These are phyloP conservation scores for Ophiocordyceps camponoti-saundersi DNA, from an alignment of 2,329 filamentous ascomycete species.

Conservation along the genomic window DNA sequence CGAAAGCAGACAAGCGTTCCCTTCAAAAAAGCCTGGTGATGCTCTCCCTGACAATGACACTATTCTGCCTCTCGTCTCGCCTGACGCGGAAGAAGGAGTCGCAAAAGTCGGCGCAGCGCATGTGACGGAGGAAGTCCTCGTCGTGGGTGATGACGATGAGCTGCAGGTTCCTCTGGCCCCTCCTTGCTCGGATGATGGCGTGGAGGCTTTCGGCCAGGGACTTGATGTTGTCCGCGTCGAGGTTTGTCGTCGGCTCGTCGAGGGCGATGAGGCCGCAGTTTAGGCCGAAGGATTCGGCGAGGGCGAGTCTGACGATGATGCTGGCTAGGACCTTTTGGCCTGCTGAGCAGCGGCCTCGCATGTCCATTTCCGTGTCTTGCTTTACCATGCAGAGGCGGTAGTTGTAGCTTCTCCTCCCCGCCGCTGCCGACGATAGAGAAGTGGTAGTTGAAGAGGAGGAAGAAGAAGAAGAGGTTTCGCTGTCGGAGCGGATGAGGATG, in stretches of 20 bases:
- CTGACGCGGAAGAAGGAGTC: slow-evolving; percentile 83
- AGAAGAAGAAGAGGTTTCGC: slow-evolving; percentile 39
- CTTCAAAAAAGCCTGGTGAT: slow-evolving; percentile 33
- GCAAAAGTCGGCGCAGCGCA: slow-evolving; percentile 86
- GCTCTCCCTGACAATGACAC: slow-evolving; percentile 58
- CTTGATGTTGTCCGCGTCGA: slow-evolving; percentile 88
- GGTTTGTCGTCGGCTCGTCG: slow-evolving; percentile 93
- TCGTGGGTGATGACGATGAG: slow-evolving; percentile 98
- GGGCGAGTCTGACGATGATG: slow-evolving; percentile 91
- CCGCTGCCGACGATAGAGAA: slow-evolving; percentile 2
- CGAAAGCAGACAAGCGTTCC: too few relatives aligned
- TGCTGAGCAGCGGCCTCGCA: slow-evolving; percentile 92
- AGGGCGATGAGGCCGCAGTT: slow-evolving; percentile 94
- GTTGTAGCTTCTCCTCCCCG: slow-evolving; percentile 75
- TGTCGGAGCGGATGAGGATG: slow-evolving; percentile 86
- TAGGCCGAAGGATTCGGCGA: slow-evolving; percentile 90
- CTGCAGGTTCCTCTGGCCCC: slow-evolving; percentile 87
- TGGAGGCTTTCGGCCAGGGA: slow-evolving; percentile 73
- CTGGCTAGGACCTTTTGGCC: slow-evolving; percentile 92
- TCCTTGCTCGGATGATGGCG: slow-evolving; percentile 68
- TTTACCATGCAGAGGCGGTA: slow-evolving; percentile 98
- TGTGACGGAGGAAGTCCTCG: slow-evolving; percentile 83
- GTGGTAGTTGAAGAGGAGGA: not conserved
- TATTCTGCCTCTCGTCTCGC: slow-evolving; percentile 72
- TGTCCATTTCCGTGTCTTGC: slow-evolving; percentile 95